Base-by-base conservation (phyloP, 345 rosid genomes). In the Schrenkiella parvula region DNA sequence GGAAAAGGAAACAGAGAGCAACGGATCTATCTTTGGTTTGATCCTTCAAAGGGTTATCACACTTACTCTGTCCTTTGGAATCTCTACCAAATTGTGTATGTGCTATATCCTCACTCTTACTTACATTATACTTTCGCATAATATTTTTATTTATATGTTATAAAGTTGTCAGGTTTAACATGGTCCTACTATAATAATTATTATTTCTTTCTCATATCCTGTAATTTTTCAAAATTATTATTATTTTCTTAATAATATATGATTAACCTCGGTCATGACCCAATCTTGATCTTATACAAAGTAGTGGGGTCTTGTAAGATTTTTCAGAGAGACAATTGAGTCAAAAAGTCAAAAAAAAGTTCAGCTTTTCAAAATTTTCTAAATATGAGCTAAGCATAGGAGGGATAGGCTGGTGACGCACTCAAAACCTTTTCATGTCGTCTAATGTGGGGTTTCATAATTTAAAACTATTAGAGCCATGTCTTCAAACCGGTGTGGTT, bases 51-150 rank as follows among this genome's bases (percentile, higher is more conserved):
- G 53, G 80, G 44, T 8, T 85, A 70, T 78, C 97, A 89, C 81
- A 64, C 84, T 71, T 91, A 91, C 74, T 87, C 91, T 5, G 57
- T 91, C 10, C 86, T 91, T 3, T 91, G 97, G 97, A 91, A 91
- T 66, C 28, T 78, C 72, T 79, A 84, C 50, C 88, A 79, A 68
- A 81, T 89, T 59, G 93, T 77, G 97, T 91, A 79, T 79, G 97
- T 55, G 23, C 14, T 22, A 50, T 74, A 35, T 61, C 71, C 34
- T 57, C 47, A 8, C n/a, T n/a, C n/a, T 67, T 66, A 32, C 72
- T 57, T 44, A 42, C 56, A 17, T 59, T 51, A 19, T 12, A 29
- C 19, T 54, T 41, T 8, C 23, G 0, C 37, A 4, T 54, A 54
- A n/a, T n/a, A n/a, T n/a, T 3, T 37, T 4, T 55, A 55, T 29